Percentiles rank a stretch among this genome's conserved stretches.
Conservation (phyloP, 441 rosid genomes). For the Populus trichocarpa region DNA sequence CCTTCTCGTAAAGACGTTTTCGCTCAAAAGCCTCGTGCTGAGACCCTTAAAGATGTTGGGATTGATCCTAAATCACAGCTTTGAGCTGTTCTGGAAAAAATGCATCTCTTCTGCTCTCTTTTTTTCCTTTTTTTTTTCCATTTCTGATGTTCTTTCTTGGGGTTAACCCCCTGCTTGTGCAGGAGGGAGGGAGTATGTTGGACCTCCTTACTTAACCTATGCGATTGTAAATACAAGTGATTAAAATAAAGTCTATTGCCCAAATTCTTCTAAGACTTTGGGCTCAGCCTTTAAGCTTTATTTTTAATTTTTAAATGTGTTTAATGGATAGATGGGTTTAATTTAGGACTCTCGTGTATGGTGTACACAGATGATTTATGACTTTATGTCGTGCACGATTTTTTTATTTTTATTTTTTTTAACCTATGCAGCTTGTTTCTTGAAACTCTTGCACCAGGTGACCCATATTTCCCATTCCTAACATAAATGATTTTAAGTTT, state of each 20-base stretch:
- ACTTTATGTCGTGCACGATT: too few relatives aligned
- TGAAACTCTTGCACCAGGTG: too few relatives aligned
- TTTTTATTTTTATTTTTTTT: too few relatives aligned
- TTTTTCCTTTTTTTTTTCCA: not conserved
- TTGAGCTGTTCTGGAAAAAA: not conserved
- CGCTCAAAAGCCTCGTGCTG: constrained; percentile 24
- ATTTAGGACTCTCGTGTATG: too few relatives aligned
- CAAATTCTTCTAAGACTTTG: too few relatives aligned
- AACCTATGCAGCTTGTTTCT: too few relatives aligned
- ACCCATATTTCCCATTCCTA: too few relatives aligned
- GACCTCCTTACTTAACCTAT: not conserved
- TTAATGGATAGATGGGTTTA: too few relatives aligned
- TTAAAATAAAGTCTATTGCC: not conserved
- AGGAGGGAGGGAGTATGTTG: not conserved
- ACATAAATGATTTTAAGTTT: too few relatives aligned
- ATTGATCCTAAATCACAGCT: constrained; percentile 34
- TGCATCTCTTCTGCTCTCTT: not conserved
- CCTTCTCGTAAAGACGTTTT: constrained; percentile 33
- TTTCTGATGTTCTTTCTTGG: not conserved
- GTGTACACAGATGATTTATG: too few relatives aligned
- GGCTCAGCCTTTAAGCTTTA: too few relatives aligned
- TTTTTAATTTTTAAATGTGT: too few relatives aligned
- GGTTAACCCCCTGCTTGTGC: not conserved
- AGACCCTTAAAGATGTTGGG: constrained; percentile 48
- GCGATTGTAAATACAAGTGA: not conserved